Base-by-base conservation (phyloP, 2,329 filamentous ascomycete species). In the Leptodontidium sp. region DNA sequence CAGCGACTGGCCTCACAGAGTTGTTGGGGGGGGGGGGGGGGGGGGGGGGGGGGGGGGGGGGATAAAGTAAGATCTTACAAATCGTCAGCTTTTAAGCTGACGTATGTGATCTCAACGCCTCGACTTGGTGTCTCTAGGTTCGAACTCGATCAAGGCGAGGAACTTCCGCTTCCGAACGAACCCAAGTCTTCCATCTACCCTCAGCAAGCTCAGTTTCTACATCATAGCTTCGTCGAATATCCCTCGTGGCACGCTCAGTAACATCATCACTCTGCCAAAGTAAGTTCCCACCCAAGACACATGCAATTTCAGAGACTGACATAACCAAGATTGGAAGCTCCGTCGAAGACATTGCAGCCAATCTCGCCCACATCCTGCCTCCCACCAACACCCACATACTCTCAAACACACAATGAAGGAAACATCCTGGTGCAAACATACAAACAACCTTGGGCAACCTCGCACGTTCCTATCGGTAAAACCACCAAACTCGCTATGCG, bases 1-100 rank as follows among this genome's bases (percentile, higher is more conserved):
- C 4, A 32, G 29, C 24, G 24, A 29, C 24, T 26, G 24, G 8
- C 17, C 29, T 26, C 52, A 29, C 17, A 17, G 52, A 6, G 52
- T 26, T 55, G 26, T 55, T n/a, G n/a, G n/a, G n/a, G n/a, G n/a
- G n/a, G n/a, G n/a, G n/a, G n/a, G n/a, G n/a, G n/a, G n/a, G n/a
- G n/a, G n/a, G n/a, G n/a, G n/a, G n/a, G n/a, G n/a, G n/a, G n/a
- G 52, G 52, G 52, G 52, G 4, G 21, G 21, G 21, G 21, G 21
- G 21, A 55, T 8, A 1, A 17, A 35, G 52, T 55, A n/a, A n/a
- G n/a, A n/a, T n/a, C n/a, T n/a, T n/a, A 55, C 52, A 55, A 55
- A 55, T 55, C 52, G 52, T 55, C 52, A 35, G 52, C 52, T 55
- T 29, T 52, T 55, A 55, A 15, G 52, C 52, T 35, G 26, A 55